These are phyloP conservation scores for Lactarius pseudohatsudake DNA, from an alignment of 768 basidiomycete species.

Conservation along the genomic window DNA sequence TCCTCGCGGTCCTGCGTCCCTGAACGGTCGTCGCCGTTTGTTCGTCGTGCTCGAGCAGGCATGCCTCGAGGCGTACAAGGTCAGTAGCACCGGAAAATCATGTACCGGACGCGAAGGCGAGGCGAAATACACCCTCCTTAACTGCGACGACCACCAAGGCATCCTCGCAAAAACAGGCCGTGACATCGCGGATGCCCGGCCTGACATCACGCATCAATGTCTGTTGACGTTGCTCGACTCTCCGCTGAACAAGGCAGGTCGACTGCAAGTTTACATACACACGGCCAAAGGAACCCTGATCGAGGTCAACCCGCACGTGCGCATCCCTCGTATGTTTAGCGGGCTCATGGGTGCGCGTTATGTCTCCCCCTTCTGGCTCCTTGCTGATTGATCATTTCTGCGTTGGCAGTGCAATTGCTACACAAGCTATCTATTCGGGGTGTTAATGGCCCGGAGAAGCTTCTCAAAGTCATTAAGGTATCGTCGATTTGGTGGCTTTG, in stretches of 20 bases:
- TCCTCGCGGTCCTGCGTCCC: conserved; percentile 52
- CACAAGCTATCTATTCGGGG: conserved; percentile 95
- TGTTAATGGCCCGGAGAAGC: conserved; percentile 94
- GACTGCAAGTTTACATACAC: conserved; percentile 98
- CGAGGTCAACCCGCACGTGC: conserved; percentile 96
- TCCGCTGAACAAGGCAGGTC: conserved; percentile 94
- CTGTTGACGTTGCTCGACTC: conserved; percentile 95
- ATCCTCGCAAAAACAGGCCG: conserved; percentile 96
- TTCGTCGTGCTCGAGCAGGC: conserved; percentile 93
- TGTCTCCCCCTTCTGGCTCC: neutral
- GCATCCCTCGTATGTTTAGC: conserved; percentile 97
- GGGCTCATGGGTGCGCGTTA: conserved; percentile 86
- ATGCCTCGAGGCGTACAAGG: conserved; percentile 92
- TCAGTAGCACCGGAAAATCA: conserved; percentile 59
- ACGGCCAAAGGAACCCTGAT: conserved; percentile 95
- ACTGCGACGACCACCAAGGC: conserved; percentile 99
- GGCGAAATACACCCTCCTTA: conserved; percentile 93
- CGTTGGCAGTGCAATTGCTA: conserved; percentile 80
- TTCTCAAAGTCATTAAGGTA: conserved; percentile 96
- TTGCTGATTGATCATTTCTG: conserved; percentile 10
- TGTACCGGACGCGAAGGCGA: conserved; percentile 60
- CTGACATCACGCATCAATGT: conserved; percentile 99
- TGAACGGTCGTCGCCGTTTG: conserved; percentile 58
- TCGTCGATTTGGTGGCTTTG: conserved; percentile 1
- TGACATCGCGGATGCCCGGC: conserved; percentile 98